Evolutionary conservation across 208 protist genomes (phyloP), one percentile per base, ranked within the genome.

Genomic region (Spongospora subterranea): DNA sequence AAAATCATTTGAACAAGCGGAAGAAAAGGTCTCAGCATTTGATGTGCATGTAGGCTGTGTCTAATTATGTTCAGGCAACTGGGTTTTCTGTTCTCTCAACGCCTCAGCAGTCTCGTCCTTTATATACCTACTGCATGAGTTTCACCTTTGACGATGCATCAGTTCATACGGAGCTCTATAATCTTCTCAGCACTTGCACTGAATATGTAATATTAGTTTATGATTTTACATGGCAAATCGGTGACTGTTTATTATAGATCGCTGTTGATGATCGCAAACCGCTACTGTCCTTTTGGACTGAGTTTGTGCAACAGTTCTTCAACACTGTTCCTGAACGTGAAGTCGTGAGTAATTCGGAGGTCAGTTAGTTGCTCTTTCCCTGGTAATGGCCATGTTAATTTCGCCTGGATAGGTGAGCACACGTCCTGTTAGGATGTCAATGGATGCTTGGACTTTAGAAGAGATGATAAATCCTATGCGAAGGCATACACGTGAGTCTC

Each of bases 121-220:
- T 91, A 66, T 91, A 90, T 76, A 90, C 32, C 17, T 91, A 91
- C 65, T 91, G 90, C 66, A 91, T 91, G 90, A 64, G 41, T 45
- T 91, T 91, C 90, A 40, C 13, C 6, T 91, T 89, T 11, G 60
- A 46, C 39, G 90, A 91, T 32, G 0, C 40, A 41, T 89, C 66
- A 11, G 46, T 91, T 77, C 90, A 91, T 89, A n/a, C 1, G 11
- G 66, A 91, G 41, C 6, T 91, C 40, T 43, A 40, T 13, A n/a
- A 82, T 43, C 71, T 82, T 17, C 11, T 82, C 17, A 43, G 35
- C 6, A 35, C 35, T 35, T 82, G 17, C n/a, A 82, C 35, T 43
- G 40, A 35, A 6, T n/a, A 82, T 82, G 50, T 60, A 60, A 29
- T 60, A 60, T 24, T 24, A 29, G 50, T 60, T 24, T 29, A 29